Conservation (phyloP, 306 rosid species). For the Citrullus mucosospermus region DNA sequence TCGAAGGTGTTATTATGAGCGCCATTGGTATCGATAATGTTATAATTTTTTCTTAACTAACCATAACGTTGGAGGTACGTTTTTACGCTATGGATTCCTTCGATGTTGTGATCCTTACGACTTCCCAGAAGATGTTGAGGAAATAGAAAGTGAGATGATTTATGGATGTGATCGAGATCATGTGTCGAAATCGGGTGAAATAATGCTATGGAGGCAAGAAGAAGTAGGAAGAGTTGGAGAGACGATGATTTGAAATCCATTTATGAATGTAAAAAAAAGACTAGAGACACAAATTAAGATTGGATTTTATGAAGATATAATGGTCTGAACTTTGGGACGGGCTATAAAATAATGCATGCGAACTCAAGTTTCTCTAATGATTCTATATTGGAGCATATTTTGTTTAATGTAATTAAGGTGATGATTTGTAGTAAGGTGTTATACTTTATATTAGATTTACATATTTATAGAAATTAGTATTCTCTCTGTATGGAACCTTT, state of each 20-base stretch:
- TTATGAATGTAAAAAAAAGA: background rate
- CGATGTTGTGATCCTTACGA: constrained; percentile 18
- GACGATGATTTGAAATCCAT: background rate
- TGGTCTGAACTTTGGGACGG: background rate
- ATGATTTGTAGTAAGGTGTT: background rate
- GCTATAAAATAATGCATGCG: background rate
- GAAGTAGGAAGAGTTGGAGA: background rate
- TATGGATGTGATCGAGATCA: background rate
- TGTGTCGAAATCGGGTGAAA: background rate
- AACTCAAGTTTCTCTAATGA: background rate
- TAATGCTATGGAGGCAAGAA: background rate
- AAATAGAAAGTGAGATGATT: constrained; percentile 4
- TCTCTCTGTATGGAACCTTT: background rate
- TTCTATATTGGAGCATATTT: background rate
- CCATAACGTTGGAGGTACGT: constrained; percentile 20
- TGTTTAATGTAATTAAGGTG: background rate
- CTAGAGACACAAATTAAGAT: background rate
- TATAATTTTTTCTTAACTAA: constrained; percentile 12
- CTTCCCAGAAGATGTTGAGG: constrained; percentile 18
- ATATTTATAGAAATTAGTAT: background rate
- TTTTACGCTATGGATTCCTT: constrained; percentile 23
- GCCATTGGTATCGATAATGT: background rate
- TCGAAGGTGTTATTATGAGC: constrained; percentile 12
- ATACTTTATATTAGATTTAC: background rate
- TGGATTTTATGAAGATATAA: background rate